phyloP scores from a whole-genome alignment of 306 rosid genomes.

The Fragaria ananassa region DNA sequence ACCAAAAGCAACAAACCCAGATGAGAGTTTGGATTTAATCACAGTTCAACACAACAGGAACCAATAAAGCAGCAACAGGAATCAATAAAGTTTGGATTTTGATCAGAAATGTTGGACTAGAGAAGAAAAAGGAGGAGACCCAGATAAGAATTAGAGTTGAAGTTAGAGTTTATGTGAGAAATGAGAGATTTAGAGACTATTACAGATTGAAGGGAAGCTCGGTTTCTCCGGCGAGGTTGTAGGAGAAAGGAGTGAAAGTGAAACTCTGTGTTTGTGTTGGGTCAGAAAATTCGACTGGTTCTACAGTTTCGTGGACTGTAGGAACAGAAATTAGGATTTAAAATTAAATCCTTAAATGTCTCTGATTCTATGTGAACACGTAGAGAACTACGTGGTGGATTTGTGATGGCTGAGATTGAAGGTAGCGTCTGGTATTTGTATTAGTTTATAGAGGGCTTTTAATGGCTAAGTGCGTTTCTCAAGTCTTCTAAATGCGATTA shows the following conservation, averaged over 20 bases:
- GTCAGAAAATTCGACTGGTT: neutral
- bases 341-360: neutral
- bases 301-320: neutral
- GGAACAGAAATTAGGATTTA: neutral
- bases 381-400: neutral
- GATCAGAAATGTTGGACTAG: slow-evolving; percentile 14
- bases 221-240: slow-evolving; percentile 12
- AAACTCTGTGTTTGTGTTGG: neutral
- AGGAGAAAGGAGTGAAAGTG: neutral
- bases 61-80: neutral
- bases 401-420: neutral
- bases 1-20: slow-evolving; percentile 7
- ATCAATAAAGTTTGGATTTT: neutral
- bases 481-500: neutral
- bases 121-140: slow-evolving; percentile 6
- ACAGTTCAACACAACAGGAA: neutral
- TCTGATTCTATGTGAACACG: neutral
- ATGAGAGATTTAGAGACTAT: neutral
- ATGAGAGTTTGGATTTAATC: neutral
- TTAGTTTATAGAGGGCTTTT: neutral
- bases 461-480: neutral
- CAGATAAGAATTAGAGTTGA: neutral
- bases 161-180: neutral
- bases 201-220: slow-evolving; percentile 6
- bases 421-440: neutral